Evolutionary conservation across 129 eudicot species (phyloP).

Genomic region (Apium graveolens): DNA sequence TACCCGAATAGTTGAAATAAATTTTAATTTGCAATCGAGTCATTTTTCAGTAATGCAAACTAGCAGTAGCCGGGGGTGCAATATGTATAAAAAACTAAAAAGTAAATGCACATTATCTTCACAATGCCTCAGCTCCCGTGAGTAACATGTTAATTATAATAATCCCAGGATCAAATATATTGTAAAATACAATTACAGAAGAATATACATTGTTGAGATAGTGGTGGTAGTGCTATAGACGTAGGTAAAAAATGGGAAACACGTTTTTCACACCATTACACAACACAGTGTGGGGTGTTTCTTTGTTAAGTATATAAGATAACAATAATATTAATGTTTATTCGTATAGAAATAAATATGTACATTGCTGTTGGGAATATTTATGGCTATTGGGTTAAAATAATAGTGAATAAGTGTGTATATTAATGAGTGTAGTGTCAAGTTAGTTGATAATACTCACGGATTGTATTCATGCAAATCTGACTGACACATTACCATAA

Average conservation of each 20-base stretch:
- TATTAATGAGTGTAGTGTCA: neutral
- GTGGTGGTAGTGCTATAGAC: neutral
- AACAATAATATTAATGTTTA: neutral
- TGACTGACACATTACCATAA: neutral
- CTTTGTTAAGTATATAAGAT: neutral
- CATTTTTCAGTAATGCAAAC: too few relatives aligned
- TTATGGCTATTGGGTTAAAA: neutral
- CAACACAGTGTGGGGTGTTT: neutral
- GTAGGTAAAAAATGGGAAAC: neutral
- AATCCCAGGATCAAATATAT: neutral
- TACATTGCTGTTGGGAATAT: neutral
- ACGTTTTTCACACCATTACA: neutral
- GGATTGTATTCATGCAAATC: neutral
- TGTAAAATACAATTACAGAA: neutral
- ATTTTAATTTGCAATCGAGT: too few relatives aligned
- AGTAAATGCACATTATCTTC: neutral
- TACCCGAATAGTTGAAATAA: too few relatives aligned
- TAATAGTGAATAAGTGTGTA: neutral
- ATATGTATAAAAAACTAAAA: too few relatives aligned
- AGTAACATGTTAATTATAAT: neutral
- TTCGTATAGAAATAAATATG: neutral
- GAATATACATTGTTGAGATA: neutral
- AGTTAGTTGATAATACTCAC: conserved; percentile 10
- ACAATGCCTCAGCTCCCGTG: neutral
- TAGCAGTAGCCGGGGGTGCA: too few relatives aligned